phyloP scores from a whole-genome alignment of 2,329 filamentous ascomycete genomes.

The Phyllachora maydis region DNA sequence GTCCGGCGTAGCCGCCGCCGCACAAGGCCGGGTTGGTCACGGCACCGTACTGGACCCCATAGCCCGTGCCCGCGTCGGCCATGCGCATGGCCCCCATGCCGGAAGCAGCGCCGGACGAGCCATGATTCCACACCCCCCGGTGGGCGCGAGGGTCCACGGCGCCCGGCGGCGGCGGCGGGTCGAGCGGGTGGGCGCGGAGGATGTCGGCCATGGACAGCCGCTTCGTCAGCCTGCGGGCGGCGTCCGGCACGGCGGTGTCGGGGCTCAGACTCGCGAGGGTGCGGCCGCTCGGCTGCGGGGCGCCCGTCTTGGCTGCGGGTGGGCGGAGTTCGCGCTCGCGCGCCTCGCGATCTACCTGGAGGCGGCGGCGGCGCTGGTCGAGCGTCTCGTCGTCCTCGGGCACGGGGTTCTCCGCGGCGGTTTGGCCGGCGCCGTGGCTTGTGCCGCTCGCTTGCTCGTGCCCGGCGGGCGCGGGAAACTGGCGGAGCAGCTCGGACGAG shows the following conservation, averaged over 20 bases:
- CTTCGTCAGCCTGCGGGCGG: constrained; percentile 13
- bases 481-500: constrained; percentile 44
- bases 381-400: constrained; percentile 53
- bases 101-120: too few species aligned
- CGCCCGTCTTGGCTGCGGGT: too few species aligned
- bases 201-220: constrained; percentile 40
- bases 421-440: constrained; percentile 8
- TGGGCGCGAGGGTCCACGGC: constrained; percentile 16
- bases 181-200: constrained; percentile 21
- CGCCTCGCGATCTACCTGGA: constrained; percentile 50
- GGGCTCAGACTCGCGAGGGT: too few species aligned
- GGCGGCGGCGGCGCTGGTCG: constrained; percentile 52
- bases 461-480: constrained; percentile 32
- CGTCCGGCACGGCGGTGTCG: constrained; percentile 2
- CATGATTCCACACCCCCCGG: constrained; percentile 1
- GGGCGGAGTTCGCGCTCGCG: constrained; percentile 31
- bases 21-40: background rate
- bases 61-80: too few species aligned
- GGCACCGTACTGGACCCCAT: constrained; percentile 1
- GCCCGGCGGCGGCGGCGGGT: constrained; percentile 8
- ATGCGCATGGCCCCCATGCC: too few species aligned
- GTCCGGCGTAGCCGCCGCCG: too few species aligned
- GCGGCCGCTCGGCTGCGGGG: too few species aligned
- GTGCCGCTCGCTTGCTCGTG: constrained; percentile 8
- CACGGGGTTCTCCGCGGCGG: constrained; percentile 17